Evolutionary conservation across 176 grass and related monocot genomes (phyloP), one percentile per base, ranked within the genome.

Genomic region (Oryza nivara): DNA sequence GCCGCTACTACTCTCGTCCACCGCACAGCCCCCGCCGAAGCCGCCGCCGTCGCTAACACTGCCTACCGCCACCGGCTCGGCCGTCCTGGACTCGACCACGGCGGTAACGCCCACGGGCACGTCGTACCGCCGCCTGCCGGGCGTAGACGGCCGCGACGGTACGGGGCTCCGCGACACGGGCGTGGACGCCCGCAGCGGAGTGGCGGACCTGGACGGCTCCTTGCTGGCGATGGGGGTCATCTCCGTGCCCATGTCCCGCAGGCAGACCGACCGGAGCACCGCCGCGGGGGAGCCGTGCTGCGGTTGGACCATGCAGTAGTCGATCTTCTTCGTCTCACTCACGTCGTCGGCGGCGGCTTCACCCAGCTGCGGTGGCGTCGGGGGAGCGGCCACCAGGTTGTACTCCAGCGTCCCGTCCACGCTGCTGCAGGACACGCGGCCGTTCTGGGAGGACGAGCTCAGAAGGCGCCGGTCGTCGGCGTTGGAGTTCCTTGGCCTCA

Each of bases 171-270:
- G 80, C 11, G 89, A n/a, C 2, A 97, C 95, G 2, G 95, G 95
- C 35, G 95, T 98, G 16, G 89, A 90, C 9, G 92, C 87, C 1
- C 92, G 84, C 67, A 95, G 80, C 3, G 96, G 96, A 45, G 92
- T 98, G 58, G 87, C 91, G 0, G 96, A 91, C 79, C 96, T 90
- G 44, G 96, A 98, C 71, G 96, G 96, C 82, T 98, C 96, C 74
- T 98, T 95, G 82, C 96, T 98, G 17, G 96, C 96, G 7, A 98
- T 98, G n/a, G 96, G 96, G 0, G 96, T 98, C 96, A 95, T 98
- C 83, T 98, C 96, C 5, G 96, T 98, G n/a, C 96, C 96, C 87
- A 95, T 93, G 73, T 98, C 96, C 51, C 96, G 84, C 69, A 98
- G 67, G 83, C 89, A 92, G 69, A 98, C 81, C 9, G 95, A 88